Evolutionary conservation across 129 eudicot genomes (phyloP).

Genomic region (Calendula officinalis): DNA sequence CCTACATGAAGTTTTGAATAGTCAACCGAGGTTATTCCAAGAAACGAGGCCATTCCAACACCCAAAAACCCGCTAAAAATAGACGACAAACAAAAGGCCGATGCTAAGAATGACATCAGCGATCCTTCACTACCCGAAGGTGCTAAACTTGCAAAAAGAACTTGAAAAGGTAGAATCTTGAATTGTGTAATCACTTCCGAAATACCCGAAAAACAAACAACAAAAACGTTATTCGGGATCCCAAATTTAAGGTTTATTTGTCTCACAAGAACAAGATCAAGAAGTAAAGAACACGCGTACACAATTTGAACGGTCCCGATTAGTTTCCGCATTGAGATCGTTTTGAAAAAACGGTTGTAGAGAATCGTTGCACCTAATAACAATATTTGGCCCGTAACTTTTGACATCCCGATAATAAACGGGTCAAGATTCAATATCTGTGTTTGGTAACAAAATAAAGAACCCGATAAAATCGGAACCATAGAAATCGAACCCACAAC

Average conservation of each 20-base stretch:
- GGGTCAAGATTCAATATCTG: constrained; percentile 77
- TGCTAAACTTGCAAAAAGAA: constrained; percentile 80
- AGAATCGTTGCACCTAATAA: constrained; percentile 56
- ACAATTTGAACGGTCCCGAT: constrained; percentile 45
- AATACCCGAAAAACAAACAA: constrained; percentile 77
- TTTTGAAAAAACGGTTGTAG: constrained; percentile 60
- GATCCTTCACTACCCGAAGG: constrained; percentile 92
- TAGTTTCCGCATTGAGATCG: constrained; percentile 60
- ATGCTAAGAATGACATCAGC: constrained; percentile 79
- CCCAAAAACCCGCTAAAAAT: constrained; percentile 83
- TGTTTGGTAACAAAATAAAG: constrained; percentile 89
- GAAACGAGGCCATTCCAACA: constrained; percentile 78
- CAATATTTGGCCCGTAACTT: constrained; percentile 70
- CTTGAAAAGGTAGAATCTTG: constrained; percentile 79
- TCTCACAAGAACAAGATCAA: constrained; percentile 70
- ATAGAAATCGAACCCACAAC: constrained; percentile 58
- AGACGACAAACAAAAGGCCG: constrained; percentile 80
- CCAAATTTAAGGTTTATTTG: constrained; percentile 67
- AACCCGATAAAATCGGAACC: constrained; percentile 79
- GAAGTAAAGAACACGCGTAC: constrained; percentile 69
- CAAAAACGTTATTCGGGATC: constrained; percentile 58
- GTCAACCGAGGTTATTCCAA: constrained; percentile 67
- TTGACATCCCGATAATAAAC: constrained; percentile 70
- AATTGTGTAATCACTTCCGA: constrained; percentile 78
- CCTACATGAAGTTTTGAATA: constrained; percentile 72